These are phyloP conservation scores for Pythium phragmitis DNA, from an alignment of 352 stramenopile species.

Conservation along the genomic window DNA sequence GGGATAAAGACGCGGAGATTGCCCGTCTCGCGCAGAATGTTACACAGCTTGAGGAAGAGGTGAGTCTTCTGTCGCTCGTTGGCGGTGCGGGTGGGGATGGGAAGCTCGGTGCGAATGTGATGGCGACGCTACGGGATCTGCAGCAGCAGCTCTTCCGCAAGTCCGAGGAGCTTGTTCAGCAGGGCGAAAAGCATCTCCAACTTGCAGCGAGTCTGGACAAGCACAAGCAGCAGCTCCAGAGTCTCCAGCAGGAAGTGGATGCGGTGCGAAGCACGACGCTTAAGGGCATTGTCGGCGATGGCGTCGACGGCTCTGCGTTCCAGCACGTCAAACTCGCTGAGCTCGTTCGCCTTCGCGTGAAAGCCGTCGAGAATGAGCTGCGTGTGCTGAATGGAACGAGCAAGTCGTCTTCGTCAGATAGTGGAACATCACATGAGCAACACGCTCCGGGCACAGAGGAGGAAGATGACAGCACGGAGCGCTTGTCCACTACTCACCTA, in stretches of 20 bases:
- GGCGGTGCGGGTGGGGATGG: conserved; percentile 19
- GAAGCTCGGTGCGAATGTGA: conserved; percentile 22
- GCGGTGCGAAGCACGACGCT: conserved; percentile 53
- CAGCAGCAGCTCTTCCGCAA: conserved; percentile 76
- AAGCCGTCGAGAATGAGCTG: conserved; percentile 54
- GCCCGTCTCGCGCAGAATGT: conserved; percentile 35
- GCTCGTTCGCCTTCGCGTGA: conserved; percentile 67
- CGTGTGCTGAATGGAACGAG: conserved; percentile 39
- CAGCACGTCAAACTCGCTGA: conserved; percentile 71
- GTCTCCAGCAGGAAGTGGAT: conserved; percentile 51
- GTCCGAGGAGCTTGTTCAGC: conserved; percentile 67
- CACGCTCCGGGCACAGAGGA: neutral
- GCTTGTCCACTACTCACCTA: conserved; percentile 34
- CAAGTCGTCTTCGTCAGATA: neutral
- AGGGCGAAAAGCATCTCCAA: conserved; percentile 68
- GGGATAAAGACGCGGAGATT: conserved; percentile 38
- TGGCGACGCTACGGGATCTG: conserved; percentile 40
- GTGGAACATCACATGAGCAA: neutral
- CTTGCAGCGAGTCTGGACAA: conserved; percentile 46
- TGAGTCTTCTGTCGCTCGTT: conserved; percentile 44
- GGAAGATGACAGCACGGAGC: neutral
- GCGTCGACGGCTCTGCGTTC: conserved; percentile 56
- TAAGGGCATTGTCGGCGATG: conserved; percentile 49
- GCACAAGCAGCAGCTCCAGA: conserved; percentile 38
- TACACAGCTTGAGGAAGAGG: conserved; percentile 48